Evolutionary conservation across 2,329 filamentous ascomycete species (phyloP).

Genomic region (Ascochyta viciae-villosae): DNA sequence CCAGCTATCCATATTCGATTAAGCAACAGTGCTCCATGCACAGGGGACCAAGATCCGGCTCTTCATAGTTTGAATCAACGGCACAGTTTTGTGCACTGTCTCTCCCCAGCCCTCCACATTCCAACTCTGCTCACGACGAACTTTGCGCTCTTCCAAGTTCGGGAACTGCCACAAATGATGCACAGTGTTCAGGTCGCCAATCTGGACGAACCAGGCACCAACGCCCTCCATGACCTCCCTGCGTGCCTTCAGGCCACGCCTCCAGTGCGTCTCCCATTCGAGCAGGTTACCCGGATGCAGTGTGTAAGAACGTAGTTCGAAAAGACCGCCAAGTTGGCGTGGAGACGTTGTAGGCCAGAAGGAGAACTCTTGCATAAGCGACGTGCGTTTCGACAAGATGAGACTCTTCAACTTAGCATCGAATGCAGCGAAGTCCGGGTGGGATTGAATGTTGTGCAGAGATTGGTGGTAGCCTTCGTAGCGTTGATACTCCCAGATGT

Average conservation of each 20-base stretch:
- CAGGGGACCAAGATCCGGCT: constrained; percentile 91
- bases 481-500: constrained; percentile 99
- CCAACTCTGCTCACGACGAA: constrained; percentile 94
- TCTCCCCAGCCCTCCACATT: constrained; percentile 93
- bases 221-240: constrained; percentile 98
- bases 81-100: constrained; percentile 97
- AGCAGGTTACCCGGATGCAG: constrained; percentile 93
- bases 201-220: constrained; percentile 98
- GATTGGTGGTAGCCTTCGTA: constrained; percentile 96
- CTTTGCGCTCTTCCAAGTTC: constrained; percentile 90
- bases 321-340: constrained; percentile 86
- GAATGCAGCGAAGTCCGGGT: constrained; percentile 84
- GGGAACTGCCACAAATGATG: constrained; percentile 99
- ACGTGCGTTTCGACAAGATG: constrained; percentile 83
- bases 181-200: constrained; percentile 95
- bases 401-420: constrained; percentile 84
- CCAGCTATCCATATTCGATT: constrained; percentile 29
- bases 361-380: constrained; percentile 98
- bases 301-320: constrained; percentile 96
- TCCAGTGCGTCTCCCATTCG: constrained; percentile 99
- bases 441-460: constrained; percentile 79
- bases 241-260: constrained; percentile 86
- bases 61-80: constrained; percentile 96
- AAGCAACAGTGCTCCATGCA: constrained; percentile 94
- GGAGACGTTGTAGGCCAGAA: constrained; percentile 98